phyloP scores from a whole-genome alignment of 345 rosid species.

The Lepidium africanum region DNA sequence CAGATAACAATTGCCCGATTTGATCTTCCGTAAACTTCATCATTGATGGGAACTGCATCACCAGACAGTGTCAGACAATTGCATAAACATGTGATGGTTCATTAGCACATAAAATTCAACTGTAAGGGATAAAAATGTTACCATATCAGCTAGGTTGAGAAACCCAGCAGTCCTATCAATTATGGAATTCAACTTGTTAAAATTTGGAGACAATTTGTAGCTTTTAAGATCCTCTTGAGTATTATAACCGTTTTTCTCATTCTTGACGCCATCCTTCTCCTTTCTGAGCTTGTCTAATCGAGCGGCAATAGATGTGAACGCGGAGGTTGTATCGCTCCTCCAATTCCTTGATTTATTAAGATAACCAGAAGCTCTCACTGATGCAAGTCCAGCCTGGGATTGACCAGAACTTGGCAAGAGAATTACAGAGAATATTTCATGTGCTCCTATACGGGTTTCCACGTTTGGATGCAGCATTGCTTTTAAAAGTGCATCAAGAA shows the following conservation, averaged over 20 bases:
- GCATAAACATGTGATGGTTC: not conserved
- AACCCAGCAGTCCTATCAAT: conserved; percentile 51
- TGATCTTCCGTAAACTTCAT: conserved; percentile 86
- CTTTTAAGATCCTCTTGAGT: conserved; percentile 41
- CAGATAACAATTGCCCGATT: conserved; percentile 73
- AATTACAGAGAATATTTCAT: conserved; percentile 76
- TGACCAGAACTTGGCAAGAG: conserved; percentile 54
- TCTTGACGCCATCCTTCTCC: conserved; percentile 55
- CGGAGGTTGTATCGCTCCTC: conserved; percentile 56
- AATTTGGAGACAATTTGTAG: conserved; percentile 55
- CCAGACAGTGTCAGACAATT: conserved; percentile 8
- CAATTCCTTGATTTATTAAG: conserved; percentile 57
- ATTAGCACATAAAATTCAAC: not conserved
- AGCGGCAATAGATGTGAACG: conserved; percentile 64
- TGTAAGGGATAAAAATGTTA: conserved; percentile 17
- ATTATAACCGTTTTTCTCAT: conserved; percentile 37
- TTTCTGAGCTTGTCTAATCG: conserved; percentile 80
- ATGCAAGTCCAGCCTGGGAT: conserved; percentile 45
- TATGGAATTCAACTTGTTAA: conserved; percentile 62
- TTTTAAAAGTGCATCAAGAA: conserved; percentile 71
- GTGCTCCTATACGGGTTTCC: conserved; percentile 82
- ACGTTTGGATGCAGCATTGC: conserved; percentile 84
- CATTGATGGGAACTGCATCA: conserved; percentile 56
- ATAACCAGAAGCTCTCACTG: conserved; percentile 48
- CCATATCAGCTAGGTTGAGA: conserved; percentile 43